Base-by-base conservation (phyloP, 306 rosid genomes). In the Ormosia emarginata region DNA sequence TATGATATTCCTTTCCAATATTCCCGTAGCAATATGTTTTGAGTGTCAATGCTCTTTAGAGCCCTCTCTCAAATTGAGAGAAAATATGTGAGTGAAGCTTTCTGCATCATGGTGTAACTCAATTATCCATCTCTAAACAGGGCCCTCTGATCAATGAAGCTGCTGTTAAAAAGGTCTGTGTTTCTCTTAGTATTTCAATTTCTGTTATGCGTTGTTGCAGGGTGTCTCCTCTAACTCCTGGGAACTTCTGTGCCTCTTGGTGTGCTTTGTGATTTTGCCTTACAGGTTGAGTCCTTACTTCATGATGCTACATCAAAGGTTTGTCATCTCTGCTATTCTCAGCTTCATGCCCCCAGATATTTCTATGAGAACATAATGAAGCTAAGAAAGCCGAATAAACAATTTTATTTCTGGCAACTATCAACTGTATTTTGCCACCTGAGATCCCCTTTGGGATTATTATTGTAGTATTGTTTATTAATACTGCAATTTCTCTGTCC, bases 81-180 rank as follows among this genome's bases (percentile, higher is more conserved):
- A 79, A 81, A 68, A n/a, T n/a, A 77, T 65, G 14, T 43, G 56
- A 59, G 50, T 50, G 62, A 15, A 33, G 44, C 71, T 71, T 56
- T 58, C 39, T 69, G 70, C 55, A 61, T 67, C 32, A 49, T 67
- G 55, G 52, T 68, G 58, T 79, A 75, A 84, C 86, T 57, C 15
- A 66, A 69, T 72, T 75, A 39, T 86, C 82, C 17, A 67, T 87
- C 78, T 86, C 71, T 79, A 58, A 86, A 79, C 88, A 95, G 98
- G 99, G 99, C 56, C 99, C 99, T 82, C 86, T 95, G 67, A 95
- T 95, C 82, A 95, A 95, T 82, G 99, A 95, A 87, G 98, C 99
- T 81, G 99, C 99, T 41, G 97, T 95, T 0, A 49, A 88, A 67
- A 95, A 95, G 99, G 99, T 95, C 78, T 71, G 82, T 83, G 70